Percentiles rank a stretch among this genome's conserved stretches.
These are phyloP conservation scores for Pulveroboletus sp. DNA, from an alignment of 768 basidiomycete species.

Conservation along the genomic window DNA sequence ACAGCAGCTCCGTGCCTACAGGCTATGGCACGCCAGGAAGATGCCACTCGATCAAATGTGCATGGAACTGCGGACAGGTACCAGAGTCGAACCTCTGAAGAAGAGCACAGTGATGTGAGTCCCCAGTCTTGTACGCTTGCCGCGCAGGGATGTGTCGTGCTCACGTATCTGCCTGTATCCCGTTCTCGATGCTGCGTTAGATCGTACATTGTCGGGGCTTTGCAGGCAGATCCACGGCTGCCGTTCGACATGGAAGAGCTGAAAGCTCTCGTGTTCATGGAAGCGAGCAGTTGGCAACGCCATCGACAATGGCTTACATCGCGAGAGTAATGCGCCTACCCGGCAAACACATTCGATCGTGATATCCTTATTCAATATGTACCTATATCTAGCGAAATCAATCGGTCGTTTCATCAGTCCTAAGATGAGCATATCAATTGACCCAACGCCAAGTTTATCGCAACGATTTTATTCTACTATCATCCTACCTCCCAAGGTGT, in stretches of 20 bases:
- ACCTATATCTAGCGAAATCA: no score
- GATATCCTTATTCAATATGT: no score
- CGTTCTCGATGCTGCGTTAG: constrained; percentile 20
- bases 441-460: no score
- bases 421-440: no score
- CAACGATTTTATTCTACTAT: no score
- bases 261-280: constrained; percentile 36
- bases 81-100: constrained; percentile 38
- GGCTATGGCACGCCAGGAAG: constrained; percentile 38
- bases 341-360: no score
- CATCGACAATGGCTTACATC: constrained; percentile 38
- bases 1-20: constrained; percentile 43
- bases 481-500: no score
- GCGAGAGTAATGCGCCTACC: constrained; percentile 15
- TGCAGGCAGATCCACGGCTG: constrained; percentile 37
- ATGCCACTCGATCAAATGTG: constrained; percentile 40
- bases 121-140: not conserved
- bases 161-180: not conserved
- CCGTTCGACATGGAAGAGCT: constrained; percentile 35
- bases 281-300: constrained; percentile 40
- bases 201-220: constrained; percentile 41
- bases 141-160: not conserved
- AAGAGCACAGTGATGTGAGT: constrained; percentile 47
- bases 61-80: constrained; percentile 30
- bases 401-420: no score